A percentile compares a stretch with the other conserved stretches of the same genome.
Evolutionary conservation across 164 flowering plant genomes (phyloP).

Genomic region (Platanus orientalis): DNA sequence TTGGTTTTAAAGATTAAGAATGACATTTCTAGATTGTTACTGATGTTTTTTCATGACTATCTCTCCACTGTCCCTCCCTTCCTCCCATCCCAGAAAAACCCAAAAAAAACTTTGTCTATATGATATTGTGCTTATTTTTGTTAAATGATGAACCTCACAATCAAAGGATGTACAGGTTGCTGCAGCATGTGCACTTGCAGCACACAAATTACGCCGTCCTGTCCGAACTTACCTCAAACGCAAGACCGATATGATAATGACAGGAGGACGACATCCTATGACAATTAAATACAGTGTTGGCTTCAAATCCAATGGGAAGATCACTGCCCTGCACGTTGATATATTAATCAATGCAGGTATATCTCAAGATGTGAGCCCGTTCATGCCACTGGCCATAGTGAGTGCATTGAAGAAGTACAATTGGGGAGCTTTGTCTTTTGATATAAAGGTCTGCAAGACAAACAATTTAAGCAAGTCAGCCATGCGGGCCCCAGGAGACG

Average conservation of each 20-base stretch:
- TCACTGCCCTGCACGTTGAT: slow-evolving; percentile 67
- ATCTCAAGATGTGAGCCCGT: slow-evolving; percentile 56
- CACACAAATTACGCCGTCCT: slow-evolving; percentile 64
- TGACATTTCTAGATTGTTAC: not conserved
- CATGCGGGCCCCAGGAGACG: too few species aligned
- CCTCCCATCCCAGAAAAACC: too few species aligned
- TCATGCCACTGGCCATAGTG: slow-evolving; percentile 41
- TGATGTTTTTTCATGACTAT: not conserved
- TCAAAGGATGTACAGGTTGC: slow-evolving; percentile 73
- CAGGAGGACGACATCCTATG: slow-evolving; percentile 95
- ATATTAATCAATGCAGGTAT: slow-evolving; percentile 70
- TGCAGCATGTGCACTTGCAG: slow-evolving; percentile 87
- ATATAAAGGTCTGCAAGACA: slow-evolving; percentile 80
- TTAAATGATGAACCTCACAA: not conserved
- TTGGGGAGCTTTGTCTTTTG: slow-evolving; percentile 86
- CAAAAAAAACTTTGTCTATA: too few species aligned
- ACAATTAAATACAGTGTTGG: slow-evolving; percentile 74
- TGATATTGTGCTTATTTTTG: too few species aligned
- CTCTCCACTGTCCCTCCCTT: not conserved
- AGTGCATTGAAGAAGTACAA: slow-evolving; percentile 61
- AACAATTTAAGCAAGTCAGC: too few species aligned
- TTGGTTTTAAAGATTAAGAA: not conserved
- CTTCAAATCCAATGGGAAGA: slow-evolving; percentile 73
- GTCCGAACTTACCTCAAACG: slow-evolving; percentile 70
- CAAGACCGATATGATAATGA: slow-evolving; percentile 80